Conservation (phyloP, 2,329 filamentous ascomycete genomes). For the Malbranchea zuffiana region DNA sequence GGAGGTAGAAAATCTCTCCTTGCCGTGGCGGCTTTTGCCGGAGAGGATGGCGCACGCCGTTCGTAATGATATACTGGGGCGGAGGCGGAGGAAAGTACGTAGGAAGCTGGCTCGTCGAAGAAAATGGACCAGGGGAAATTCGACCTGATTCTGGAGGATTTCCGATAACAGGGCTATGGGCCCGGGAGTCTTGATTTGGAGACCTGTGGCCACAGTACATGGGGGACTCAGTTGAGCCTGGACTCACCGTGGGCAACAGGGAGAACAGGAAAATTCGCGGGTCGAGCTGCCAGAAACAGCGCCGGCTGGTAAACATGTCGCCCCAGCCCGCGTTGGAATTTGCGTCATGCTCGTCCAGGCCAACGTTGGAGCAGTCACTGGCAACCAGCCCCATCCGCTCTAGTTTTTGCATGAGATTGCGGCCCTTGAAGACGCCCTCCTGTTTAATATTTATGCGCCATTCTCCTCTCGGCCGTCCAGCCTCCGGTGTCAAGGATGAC, state of each 20-base stretch:
- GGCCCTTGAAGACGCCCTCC: constrained; percentile 78
- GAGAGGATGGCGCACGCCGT: constrained; percentile 71
- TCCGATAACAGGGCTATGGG: not conserved
- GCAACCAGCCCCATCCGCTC: constrained; percentile 85
- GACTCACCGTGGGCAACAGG: constrained; percentile 49
- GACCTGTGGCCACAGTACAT: constrained; percentile 10
- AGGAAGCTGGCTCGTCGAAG: constrained; percentile 71
- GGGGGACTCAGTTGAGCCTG: constrained; percentile 36
- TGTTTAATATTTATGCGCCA: constrained; percentile 77
- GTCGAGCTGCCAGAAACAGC: constrained; percentile 87
- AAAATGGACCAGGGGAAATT: constrained; percentile 52
- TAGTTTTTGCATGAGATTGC: constrained; percentile 75
- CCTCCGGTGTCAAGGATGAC: constrained; percentile 54
- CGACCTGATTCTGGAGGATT: not conserved
- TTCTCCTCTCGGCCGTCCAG: constrained; percentile 66
- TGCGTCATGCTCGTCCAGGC: constrained; percentile 48
- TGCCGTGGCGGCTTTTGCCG: constrained; percentile 81
- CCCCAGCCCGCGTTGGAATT: constrained; percentile 55
- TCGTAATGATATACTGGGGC: constrained; percentile 67
- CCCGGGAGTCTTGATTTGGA: constrained; percentile 7
- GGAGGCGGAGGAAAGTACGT: constrained; percentile 84
- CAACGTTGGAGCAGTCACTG: constrained; percentile 64
- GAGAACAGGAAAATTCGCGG: constrained; percentile 80
- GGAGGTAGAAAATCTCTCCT: constrained; percentile 82
- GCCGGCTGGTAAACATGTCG: constrained; percentile 68